phyloP scores from a whole-genome alignment of 176 grass and related monocot genomes.

The Hordeum vulgare region MorexV3_pseudomolecules_assembly NC_058519.1:654286669-654287168 shows the following conservation, averaged over 20 bases:
- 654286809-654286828: conserved; percentile 65
- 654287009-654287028: too few species aligned
- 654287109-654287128: conserved; percentile 25
- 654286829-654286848: conserved; percentile 45
- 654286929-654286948: conserved; percentile 54
- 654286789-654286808: conserved; percentile 61
- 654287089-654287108: not conserved
- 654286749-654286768: conserved; percentile 42
- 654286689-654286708: not conserved
- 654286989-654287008: too few species aligned
- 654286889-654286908: conserved; percentile 38
- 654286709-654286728: conserved; percentile 37
- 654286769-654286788: conserved; percentile 39
- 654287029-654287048: too few species aligned
- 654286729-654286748: conserved; percentile 34
- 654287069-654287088: not conserved
- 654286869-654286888: conserved; percentile 49
- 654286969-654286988: too few species aligned
- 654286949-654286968: conserved; percentile 13
- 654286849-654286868: conserved; percentile 44
- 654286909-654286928: conserved; percentile 36
- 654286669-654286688: conserved; percentile 14
- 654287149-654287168: conserved; percentile 62
- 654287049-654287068: not conserved
- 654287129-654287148: conserved; percentile 54